Percentiles rank a stretch among this genome's conserved stretches.
phyloP scores from a whole-genome alignment of 306 rosid genomes.

The Comarum palustre region DNA sequence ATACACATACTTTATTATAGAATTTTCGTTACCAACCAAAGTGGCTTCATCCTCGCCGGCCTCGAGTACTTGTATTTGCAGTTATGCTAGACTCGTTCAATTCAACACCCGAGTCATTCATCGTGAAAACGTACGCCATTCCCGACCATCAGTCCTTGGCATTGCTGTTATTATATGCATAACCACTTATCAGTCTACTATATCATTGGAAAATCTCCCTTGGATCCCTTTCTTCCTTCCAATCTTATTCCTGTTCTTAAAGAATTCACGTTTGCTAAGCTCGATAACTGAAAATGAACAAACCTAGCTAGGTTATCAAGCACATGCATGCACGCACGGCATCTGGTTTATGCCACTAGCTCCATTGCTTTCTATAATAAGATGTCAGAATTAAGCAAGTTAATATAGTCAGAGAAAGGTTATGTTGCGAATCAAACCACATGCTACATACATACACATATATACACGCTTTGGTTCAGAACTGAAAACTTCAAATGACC shows the following conservation, averaged over 20 bases:
- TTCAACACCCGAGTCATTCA: background rate
- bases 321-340: background rate
- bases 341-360: background rate
- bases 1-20: too few relatives aligned
- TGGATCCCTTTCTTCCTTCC: background rate
- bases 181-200: background rate
- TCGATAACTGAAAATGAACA: background rate
- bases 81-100: background rate
- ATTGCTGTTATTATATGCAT: background rate
- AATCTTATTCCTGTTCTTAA: background rate
- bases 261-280: background rate
- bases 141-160: background rate
- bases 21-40: too few relatives aligned
- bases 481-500: background rate
- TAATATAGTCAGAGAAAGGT: background rate
- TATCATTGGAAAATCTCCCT: background rate
- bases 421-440: background rate
- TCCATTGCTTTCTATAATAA: background rate
- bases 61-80: background rate
- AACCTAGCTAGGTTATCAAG: background rate
- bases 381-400: background rate
- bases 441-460: background rate
- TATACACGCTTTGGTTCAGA: background rate
- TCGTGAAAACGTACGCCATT: background rate
- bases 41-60: background rate